phyloP scores from a whole-genome alignment of 2,329 filamentous ascomycete genomes.

The Cercospora sp. region DNA sequence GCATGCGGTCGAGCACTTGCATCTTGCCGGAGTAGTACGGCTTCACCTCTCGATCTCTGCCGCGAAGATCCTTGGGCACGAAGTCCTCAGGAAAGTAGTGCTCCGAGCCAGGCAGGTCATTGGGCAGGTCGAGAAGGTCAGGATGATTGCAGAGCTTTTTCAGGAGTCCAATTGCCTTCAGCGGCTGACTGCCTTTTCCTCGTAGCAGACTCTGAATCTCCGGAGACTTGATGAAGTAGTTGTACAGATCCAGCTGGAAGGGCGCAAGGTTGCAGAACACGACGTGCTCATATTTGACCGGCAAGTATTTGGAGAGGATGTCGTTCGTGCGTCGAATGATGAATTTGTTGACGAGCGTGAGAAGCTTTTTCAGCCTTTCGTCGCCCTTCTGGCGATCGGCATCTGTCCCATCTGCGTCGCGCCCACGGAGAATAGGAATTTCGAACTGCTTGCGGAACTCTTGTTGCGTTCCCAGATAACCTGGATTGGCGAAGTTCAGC shows the following conservation, averaged over 20 bases:
- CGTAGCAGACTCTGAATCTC: slow-evolving; percentile 88
- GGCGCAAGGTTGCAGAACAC: slow-evolving; percentile 94
- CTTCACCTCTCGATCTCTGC: slow-evolving; percentile 87
- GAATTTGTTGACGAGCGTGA: slow-evolving; percentile 91
- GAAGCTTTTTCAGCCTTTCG: slow-evolving; percentile 75
- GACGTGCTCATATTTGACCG: slow-evolving; percentile 98
- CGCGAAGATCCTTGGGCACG: slow-evolving; percentile 80
- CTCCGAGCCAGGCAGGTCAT: slow-evolving; percentile 86
- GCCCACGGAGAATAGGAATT: slow-evolving; percentile 83
- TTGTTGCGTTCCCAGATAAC: slow-evolving; percentile 79
- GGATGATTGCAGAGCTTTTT: slow-evolving; percentile 99
- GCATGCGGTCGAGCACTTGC: slow-evolving; percentile 92
- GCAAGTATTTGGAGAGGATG: slow-evolving; percentile 94
- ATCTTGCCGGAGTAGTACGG: slow-evolving; percentile 98
- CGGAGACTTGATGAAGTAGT: slow-evolving; percentile 93
- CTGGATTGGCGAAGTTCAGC: slow-evolving; percentile 94
- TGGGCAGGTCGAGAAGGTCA: slow-evolving; percentile 78
- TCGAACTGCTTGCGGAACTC: slow-evolving; percentile 96
- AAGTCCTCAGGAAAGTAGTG: slow-evolving; percentile 80
- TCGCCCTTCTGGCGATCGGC: slow-evolving; percentile 79
- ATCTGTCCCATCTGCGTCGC: slow-evolving; percentile 86
- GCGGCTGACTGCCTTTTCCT: slow-evolving; percentile 90
- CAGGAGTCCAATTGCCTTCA: slow-evolving; percentile 93
- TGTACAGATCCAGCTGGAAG: slow-evolving; percentile 92
- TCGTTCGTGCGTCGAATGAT: slow-evolving; percentile 98